phyloP scores from a whole-genome alignment of 768 basidiomycete species.

The Lactarius quietus region DNA sequence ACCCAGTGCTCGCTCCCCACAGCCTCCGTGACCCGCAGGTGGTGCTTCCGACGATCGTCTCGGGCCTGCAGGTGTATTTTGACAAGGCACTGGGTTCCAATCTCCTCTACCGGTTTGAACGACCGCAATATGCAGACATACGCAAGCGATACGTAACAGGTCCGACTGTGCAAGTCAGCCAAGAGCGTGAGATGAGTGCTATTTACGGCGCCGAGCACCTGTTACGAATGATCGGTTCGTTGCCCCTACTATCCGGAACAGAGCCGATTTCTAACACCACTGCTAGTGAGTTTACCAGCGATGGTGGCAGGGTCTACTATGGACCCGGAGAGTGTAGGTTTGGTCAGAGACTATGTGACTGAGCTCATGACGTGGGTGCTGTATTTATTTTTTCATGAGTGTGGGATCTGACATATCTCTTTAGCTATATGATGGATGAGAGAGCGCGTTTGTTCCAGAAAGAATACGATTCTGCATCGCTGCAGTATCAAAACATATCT shows the following conservation, averaged over 20 bases:
- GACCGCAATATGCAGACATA: slow-evolving; percentile 85
- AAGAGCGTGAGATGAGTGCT: slow-evolving; percentile 83
- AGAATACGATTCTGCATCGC: slow-evolving; percentile 26
- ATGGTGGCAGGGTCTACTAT: slow-evolving; percentile 89
- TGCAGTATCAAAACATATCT: slow-evolving; percentile 27
- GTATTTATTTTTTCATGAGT: background rate
- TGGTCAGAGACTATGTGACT: slow-evolving; percentile 86
- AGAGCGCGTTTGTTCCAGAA: slow-evolving; percentile 24
- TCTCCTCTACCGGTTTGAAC: slow-evolving; percentile 91
- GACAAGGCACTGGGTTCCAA: slow-evolving; percentile 87
- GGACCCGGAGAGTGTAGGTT: slow-evolving; percentile 78
- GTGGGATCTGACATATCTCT: background rate
- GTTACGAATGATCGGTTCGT: slow-evolving; percentile 83
- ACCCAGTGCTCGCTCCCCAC: background rate
- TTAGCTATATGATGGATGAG: slow-evolving; percentile 23
- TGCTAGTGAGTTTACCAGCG: slow-evolving; percentile 80
- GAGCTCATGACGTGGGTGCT: slow-evolving; percentile 72
- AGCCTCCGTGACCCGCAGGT: slow-evolving; percentile 68
- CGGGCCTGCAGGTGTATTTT: slow-evolving; percentile 88
- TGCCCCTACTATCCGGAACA: background rate
- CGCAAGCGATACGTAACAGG: slow-evolving; percentile 73
- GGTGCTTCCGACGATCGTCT: slow-evolving; percentile 74
- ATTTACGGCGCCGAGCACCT: slow-evolving; percentile 96
- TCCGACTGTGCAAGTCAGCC: slow-evolving; percentile 57
- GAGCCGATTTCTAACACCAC: background rate